These are phyloP conservation scores for Tagetes patula DNA, from an alignment of 129 eudicot species.

Conservation along the genomic window DNA sequence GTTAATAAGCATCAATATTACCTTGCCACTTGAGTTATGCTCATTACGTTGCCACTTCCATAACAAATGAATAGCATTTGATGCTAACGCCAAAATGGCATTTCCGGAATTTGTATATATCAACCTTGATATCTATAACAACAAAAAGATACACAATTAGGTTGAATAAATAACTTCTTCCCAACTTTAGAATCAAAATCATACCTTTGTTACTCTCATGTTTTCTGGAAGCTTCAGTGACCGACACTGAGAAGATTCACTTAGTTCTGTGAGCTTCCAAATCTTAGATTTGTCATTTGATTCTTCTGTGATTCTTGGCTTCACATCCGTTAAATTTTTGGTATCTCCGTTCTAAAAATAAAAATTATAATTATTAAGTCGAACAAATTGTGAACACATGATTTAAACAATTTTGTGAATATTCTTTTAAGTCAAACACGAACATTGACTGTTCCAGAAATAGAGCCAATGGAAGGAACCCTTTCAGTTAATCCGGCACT, in stretches of 20 bases:
- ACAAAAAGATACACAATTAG: not conserved
- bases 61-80: slow-evolving; percentile 83
- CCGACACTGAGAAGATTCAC: slow-evolving; percentile 88
- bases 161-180: not conserved
- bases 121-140: slow-evolving; percentile 69
- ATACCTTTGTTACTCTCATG: slow-evolving; percentile 83
- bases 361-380: slow-evolving; percentile 13
- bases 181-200: not conserved
- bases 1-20: slow-evolving; percentile 11
- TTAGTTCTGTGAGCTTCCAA: slow-evolving; percentile 82
- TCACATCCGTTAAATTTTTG: slow-evolving; percentile 66
- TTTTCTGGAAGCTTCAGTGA: slow-evolving; percentile 77
- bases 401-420: not conserved
- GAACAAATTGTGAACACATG: not conserved
- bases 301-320: slow-evolving; percentile 86
- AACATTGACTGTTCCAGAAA: slow-evolving; percentile 61
- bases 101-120: slow-evolving; percentile 89
- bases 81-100: slow-evolving; percentile 85
- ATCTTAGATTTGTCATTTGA: slow-evolving; percentile 77
- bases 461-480: slow-evolving; percentile 57
- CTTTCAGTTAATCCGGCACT: slow-evolving; percentile 75
- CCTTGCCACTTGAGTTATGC: slow-evolving; percentile 80
- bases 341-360: slow-evolving; percentile 67
- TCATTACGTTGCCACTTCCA: slow-evolving; percentile 98
- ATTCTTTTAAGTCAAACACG: not conserved